These are phyloP conservation scores for Globisporangium parvum DNA, from an alignment of 352 stramenopile species.

Conservation along the genomic window DNA sequence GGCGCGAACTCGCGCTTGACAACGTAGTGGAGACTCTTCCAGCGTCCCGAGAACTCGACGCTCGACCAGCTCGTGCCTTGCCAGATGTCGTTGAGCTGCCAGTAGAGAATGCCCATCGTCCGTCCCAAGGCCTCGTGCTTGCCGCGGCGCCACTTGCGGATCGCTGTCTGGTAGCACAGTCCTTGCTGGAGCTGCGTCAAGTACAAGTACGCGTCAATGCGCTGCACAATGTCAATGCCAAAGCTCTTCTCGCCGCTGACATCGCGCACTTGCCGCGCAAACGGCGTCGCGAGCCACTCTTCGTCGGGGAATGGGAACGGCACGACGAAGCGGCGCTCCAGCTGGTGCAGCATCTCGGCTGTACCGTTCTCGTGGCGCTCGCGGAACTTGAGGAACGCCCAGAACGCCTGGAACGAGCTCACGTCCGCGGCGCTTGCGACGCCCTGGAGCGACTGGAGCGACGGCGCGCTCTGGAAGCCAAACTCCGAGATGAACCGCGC, in stretches of 20 bases:
- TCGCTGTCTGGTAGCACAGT: conserved; percentile 74
- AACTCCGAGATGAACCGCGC: conserved; percentile 85
- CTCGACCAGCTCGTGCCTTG: conserved; percentile 84
- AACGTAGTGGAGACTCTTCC: conserved; percentile 81
- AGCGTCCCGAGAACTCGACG: conserved; percentile 71
- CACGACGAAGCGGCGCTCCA: conserved; percentile 62
- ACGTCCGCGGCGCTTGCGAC: conserved; percentile 50
- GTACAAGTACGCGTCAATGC: conserved; percentile 62
- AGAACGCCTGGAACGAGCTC: conserved; percentile 66
- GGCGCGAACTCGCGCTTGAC: conserved; percentile 64
- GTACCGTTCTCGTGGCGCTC: conserved; percentile 80
- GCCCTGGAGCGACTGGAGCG: conserved; percentile 34
- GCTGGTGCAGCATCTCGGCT: conserved; percentile 60
- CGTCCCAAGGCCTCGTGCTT: conserved; percentile 40
- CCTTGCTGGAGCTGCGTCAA: conserved; percentile 76
- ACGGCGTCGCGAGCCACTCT: conserved; percentile 32
- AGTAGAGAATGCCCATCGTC: conserved; percentile 84
- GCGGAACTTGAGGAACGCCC: conserved; percentile 68
- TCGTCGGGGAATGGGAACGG: conserved; percentile 62
- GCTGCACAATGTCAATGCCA: conserved; percentile 33
- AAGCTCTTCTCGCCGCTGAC: conserved; percentile 14
- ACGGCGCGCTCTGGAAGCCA: conserved; percentile 80
- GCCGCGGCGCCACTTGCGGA: conserved; percentile 60
- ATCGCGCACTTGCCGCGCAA: conserved; percentile 7
- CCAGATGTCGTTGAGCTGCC: conserved; percentile 88